Conservation (phyloP, 2,329 filamentous ascomycete genomes). For the Fusarium miscanthi region DNA sequence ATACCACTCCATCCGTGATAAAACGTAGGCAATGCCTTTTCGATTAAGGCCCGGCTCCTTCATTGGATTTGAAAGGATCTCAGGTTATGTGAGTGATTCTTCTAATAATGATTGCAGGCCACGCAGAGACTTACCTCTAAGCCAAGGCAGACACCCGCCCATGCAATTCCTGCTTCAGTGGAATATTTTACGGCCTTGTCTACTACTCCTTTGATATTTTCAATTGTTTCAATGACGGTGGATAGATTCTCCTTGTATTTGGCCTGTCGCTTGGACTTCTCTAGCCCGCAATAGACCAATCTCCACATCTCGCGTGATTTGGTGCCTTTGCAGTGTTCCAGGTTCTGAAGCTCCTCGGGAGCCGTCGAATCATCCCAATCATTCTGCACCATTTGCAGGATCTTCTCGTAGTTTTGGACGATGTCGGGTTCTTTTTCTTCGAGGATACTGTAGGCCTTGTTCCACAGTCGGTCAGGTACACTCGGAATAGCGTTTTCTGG, state of each 20-base stretch:
- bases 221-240: rapidly evolving
- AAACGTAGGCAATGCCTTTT: rapidly evolving
- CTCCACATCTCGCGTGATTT: background rate
- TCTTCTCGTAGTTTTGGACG: rapidly evolving
- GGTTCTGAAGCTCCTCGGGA: rapidly evolving
- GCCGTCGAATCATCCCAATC: rapidly evolving
- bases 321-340: rapidly evolving
- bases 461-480: rapidly evolving
- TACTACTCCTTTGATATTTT: rapidly evolving
- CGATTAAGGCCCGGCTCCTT: rapidly evolving
- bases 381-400: rapidly evolving
- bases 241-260: rapidly evolving
- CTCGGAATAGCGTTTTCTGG: rapidly evolving
- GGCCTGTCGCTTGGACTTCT: background rate
- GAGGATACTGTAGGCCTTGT: rapidly evolving
- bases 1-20: background rate
- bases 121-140: background rate
- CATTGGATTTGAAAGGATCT: rapidly evolving
- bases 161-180: background rate
- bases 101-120: rapidly evolving
- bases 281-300: rapidly evolving
- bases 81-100: rapidly evolving
- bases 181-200: background rate
- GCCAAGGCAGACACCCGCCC: background rate
- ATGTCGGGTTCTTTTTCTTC: rapidly evolving